Evolutionary conservation across 495 filamentous ascomycete genomes (phyloP).

Genomic region (Talaromyces proteolyticus): DNA sequence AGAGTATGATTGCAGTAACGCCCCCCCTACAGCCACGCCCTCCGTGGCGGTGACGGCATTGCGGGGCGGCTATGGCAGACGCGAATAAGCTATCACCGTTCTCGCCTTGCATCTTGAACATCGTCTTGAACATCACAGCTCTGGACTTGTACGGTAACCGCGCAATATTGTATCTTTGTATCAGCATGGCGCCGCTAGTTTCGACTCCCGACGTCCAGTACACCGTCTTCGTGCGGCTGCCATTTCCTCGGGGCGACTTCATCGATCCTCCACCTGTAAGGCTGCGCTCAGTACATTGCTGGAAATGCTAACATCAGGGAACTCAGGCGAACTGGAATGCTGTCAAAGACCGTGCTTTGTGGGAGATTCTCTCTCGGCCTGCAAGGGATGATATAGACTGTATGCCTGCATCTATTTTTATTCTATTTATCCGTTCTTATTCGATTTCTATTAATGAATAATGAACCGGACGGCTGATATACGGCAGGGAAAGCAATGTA

Average conservation of each 20-base stretch:
- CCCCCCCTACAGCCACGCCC: too few species aligned
- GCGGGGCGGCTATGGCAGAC: too few species aligned
- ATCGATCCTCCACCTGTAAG: constrained; percentile 81
- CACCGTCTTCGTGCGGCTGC: constrained; percentile 81
- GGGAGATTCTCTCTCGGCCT: constrained; percentile 76
- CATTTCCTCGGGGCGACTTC: constrained; percentile 82
- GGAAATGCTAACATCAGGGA: neutral
- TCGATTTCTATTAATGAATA: too few species aligned
- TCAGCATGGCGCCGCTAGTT: neutral
- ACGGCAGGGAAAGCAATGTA: constrained; percentile 77
- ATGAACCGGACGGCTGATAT: constrained; percentile 35
- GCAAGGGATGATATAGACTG: constrained; percentile 77
- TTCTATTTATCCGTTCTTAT: too few species aligned
- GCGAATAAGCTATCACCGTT: too few species aligned
- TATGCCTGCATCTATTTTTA: constrained; percentile 31
- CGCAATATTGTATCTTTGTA: neutral
- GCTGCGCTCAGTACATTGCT: constrained; percentile 5
- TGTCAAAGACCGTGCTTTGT: constrained; percentile 79
- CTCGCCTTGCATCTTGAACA: too few species aligned
- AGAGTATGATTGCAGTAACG: too few species aligned
- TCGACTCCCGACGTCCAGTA: neutral
- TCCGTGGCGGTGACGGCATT: too few species aligned
- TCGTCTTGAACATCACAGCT: too few species aligned
- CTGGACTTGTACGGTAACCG: too few species aligned
- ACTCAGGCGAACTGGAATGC: constrained; percentile 65